These are phyloP conservation scores for Pterocarpus macrocarpus DNA, from an alignment of 306 rosid genomes.

Conservation along the genomic window DNA sequence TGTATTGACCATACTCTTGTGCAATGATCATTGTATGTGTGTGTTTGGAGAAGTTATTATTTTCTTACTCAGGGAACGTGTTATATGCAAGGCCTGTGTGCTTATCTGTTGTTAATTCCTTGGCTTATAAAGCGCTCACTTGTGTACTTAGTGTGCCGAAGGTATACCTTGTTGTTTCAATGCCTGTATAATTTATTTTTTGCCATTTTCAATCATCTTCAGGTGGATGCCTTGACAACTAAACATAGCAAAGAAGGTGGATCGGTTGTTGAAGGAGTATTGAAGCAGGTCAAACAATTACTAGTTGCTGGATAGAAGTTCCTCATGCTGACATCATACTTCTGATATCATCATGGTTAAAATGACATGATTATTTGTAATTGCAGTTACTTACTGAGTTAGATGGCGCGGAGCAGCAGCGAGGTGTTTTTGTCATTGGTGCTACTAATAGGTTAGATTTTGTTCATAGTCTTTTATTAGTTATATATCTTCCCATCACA, in stretches of 20 bases:
- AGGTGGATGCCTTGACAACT: constrained; percentile 93
- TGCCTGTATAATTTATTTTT: neutral
- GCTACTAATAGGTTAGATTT: constrained; percentile 86
- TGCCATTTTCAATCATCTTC: constrained; percentile 7
- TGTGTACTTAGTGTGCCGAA: neutral
- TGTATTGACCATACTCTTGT: neutral
- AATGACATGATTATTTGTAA: constrained; percentile 31
- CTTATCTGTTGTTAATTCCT: neutral
- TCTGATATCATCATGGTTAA: neutral
- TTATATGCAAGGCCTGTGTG: neutral
- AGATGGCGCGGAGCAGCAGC: constrained; percentile 84
- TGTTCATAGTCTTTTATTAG: constrained; percentile 26
- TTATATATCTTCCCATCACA: neutral
- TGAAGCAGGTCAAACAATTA: constrained; percentile 72
- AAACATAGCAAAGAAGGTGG: constrained; percentile 88
- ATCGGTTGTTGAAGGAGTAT: constrained; percentile 75
- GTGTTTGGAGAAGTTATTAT: no score
- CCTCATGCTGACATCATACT: constrained; percentile 5
- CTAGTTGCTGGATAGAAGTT: neutral
- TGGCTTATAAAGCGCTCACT: neutral
- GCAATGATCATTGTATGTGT: no score
- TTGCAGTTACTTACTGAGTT: constrained; percentile 61
- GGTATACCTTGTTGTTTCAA: neutral
- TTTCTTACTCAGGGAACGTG: neutral
- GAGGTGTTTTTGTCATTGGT: constrained; percentile 92